Conservation (phyloP, 202 grass and related monocot genomes). For the Panicum hallii region DNA sequence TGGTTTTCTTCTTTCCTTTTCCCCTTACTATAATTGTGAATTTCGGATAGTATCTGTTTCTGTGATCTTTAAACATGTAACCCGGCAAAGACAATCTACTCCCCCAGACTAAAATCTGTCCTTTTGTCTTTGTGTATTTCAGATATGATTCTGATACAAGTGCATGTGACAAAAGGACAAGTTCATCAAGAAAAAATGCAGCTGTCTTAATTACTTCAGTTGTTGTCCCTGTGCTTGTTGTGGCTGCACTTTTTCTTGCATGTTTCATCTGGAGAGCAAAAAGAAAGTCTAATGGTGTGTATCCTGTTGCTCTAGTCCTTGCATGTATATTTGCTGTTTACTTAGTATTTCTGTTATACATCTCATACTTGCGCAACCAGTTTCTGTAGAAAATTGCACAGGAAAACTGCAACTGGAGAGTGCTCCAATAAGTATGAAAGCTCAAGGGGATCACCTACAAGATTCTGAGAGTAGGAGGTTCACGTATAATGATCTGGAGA, state of each 20-base stretch:
- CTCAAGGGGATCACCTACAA: neutral
- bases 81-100: neutral
- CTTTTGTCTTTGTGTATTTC: neutral
- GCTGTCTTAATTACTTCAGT: neutral
- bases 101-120: neutral
- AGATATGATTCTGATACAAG: slow-evolving; percentile 1
- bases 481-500: slow-evolving; percentile 33
- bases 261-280: slow-evolving; percentile 23
- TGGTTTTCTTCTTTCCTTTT: neutral
- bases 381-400: neutral
- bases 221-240: neutral
- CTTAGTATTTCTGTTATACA: neutral
- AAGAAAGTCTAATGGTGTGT: slow-evolving; percentile 24
- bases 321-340: neutral
- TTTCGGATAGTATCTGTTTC: neutral
- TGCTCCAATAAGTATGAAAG: neutral
- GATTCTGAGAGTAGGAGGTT: slow-evolving; percentile 22
- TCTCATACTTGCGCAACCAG: neutral
- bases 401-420: neutral
- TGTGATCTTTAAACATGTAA: no score
- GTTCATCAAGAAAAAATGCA: neutral
- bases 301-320: neutral
- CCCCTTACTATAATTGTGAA: neutral
- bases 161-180: neutral
- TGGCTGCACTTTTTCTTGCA: slow-evolving; percentile 22